Evolutionary conservation across 2,329 filamentous ascomycete species (phyloP).

Genomic region (Arthrobotrys sinensis): DNA sequence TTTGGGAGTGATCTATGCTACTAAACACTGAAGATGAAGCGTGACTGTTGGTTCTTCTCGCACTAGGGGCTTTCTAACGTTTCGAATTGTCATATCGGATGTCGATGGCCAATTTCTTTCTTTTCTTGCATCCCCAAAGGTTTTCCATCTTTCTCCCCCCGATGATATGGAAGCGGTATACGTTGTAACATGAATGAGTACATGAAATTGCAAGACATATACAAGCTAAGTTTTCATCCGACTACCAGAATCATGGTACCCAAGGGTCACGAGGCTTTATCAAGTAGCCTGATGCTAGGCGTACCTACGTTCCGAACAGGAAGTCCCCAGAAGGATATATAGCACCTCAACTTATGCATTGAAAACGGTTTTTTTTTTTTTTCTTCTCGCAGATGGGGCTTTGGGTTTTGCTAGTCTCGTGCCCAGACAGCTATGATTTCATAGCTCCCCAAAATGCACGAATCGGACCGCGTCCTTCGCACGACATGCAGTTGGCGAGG

Average conservation of each 20-base stretch:
- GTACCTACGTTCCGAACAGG: slow-evolving; percentile 13
- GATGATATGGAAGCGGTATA: neutral
- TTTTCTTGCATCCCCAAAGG: neutral
- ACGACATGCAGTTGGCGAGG: slow-evolving; percentile 41
- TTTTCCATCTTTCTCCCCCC: neutral
- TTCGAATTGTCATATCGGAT: slow-evolving; percentile 59
- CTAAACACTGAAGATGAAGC: slow-evolving; percentile 42
- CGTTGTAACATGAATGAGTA: neutral
- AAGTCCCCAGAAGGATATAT: slow-evolving; percentile 13
- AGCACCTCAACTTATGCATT: slow-evolving; percentile 29
- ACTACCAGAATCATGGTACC: slow-evolving; percentile 9
- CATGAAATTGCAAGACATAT: neutral
- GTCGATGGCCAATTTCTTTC: slow-evolving; percentile 18
- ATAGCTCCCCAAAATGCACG: slow-evolving; percentile 51
- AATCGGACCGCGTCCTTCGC: slow-evolving; percentile 60
- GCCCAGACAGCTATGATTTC: slow-evolving; percentile 60
- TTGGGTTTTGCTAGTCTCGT: slow-evolving; percentile 38
- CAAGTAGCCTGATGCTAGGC: slow-evolving; percentile 7
- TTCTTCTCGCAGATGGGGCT: slow-evolving; percentile 1
- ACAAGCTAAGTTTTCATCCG: slow-evolving; percentile 1
- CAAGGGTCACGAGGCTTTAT: slow-evolving; percentile 11
- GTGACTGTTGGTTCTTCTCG: slow-evolving; percentile 43
- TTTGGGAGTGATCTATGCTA: slow-evolving; percentile 53
- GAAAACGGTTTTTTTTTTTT: slow-evolving; percentile 32
- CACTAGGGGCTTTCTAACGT: slow-evolving; percentile 54